Conservation (phyloP, 306 rosid species). For the Quercus mongolica region DNA sequence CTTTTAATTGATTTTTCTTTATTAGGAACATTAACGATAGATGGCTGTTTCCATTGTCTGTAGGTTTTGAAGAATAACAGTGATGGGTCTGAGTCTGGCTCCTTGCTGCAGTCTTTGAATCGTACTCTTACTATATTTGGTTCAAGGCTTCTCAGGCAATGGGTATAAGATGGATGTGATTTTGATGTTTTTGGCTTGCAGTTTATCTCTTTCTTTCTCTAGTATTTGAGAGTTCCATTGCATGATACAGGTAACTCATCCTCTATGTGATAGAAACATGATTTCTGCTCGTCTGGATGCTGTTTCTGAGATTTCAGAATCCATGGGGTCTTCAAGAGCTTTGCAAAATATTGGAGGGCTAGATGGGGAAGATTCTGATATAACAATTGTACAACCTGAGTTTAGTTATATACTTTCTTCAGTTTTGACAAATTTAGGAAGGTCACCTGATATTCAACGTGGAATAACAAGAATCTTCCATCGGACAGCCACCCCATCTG, state of each 20-base stretch:
- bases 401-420: constrained; percentile 57
- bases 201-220: constrained; percentile 13
- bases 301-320: constrained; percentile 81
- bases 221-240: constrained; percentile 23
- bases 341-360: constrained; percentile 27
- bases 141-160: constrained; percentile 89
- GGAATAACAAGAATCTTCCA: constrained; percentile 92
- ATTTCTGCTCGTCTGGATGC: constrained; percentile 84
- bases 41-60: constrained; percentile 22
- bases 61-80: constrained; percentile 75
- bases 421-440: constrained; percentile 67
- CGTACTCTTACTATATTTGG: constrained; percentile 78
- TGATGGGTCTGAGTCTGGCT: constrained; percentile 86
- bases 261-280: constrained; percentile 77
- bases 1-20: background rate
- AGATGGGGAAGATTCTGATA: constrained; percentile 41
- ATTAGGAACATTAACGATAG: constrained; percentile 12
- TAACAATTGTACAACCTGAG: constrained; percentile 40
- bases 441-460: constrained; percentile 82
- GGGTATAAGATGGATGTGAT: constrained; percentile 51
- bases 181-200: constrained; percentile 6
- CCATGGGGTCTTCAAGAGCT: constrained; percentile 67
- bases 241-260: constrained; percentile 79
- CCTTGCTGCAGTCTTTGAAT: constrained; percentile 86
- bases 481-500: constrained; percentile 75